Conservation (phyloP, 106 monocot genomes). For the Chionographis japonica region DNA sequence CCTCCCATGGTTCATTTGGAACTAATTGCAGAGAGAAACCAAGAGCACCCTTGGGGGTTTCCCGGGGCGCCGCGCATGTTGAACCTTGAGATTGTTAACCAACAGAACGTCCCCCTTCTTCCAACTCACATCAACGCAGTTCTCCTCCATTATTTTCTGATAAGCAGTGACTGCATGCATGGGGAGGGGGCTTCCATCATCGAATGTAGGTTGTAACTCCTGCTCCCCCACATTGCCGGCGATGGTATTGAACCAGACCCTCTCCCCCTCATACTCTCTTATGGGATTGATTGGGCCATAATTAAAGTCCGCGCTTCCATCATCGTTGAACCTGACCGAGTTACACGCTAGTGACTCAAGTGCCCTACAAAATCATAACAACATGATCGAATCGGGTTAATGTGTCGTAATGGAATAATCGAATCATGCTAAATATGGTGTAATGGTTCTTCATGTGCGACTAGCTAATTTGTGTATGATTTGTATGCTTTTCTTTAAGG, state of each 20-base stretch:
- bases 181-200: slow-evolving; percentile 15
- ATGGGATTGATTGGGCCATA: slow-evolving; percentile 31
- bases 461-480: too few species aligned
- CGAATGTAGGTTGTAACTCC: slow-evolving; percentile 2
- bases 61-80: slow-evolving; percentile 24
- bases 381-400: too few species aligned
- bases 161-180: neutral
- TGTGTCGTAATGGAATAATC: too few species aligned
- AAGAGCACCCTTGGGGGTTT: slow-evolving; percentile 15
- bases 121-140: slow-evolving; percentile 24
- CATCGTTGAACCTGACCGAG: slow-evolving; percentile 13
- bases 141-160: slow-evolving; percentile 15
- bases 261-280: slow-evolving; percentile 16
- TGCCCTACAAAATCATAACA: slow-evolving; percentile 4
- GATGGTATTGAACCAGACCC: slow-evolving; percentile 17
- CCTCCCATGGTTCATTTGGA: too few species aligned
- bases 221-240: slow-evolving; percentile 5
- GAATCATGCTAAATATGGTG: too few species aligned
- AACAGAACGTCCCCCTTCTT: slow-evolving; percentile 25
- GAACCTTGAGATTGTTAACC: slow-evolving; percentile 22
- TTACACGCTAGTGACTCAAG: slow-evolving; percentile 5
- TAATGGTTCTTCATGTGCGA: too few species aligned
- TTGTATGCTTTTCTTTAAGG: too few species aligned
- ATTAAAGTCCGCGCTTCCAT: slow-evolving; percentile 20
- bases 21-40: slow-evolving; percentile 11